These are phyloP conservation scores for Botryotinia calthae DNA, from an alignment of 2,329 filamentous ascomycete genomes.

Conservation along the genomic window DNA sequence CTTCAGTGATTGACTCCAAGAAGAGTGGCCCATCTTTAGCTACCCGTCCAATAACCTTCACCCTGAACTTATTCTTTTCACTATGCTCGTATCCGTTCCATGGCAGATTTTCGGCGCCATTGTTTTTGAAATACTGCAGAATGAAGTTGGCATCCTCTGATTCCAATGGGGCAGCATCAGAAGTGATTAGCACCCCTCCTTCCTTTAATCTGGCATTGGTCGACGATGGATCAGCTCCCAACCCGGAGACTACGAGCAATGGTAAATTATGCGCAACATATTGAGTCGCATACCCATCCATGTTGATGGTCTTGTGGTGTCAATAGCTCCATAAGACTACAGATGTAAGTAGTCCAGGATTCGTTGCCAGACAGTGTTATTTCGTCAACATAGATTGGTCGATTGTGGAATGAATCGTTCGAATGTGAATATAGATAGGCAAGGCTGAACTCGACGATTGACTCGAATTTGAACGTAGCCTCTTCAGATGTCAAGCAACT, in stretches of 20 bases:
- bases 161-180: slow-evolving; percentile 66
- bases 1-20: slow-evolving; percentile 33
- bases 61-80: slow-evolving; percentile 57
- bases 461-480: too few relatives aligned
- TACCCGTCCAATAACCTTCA: slow-evolving; percentile 80
- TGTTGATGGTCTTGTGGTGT: slow-evolving; percentile 40
- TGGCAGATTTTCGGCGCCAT: slow-evolving; percentile 62
- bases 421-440: not conserved
- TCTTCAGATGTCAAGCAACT: not conserved
- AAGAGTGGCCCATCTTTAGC: slow-evolving; percentile 37
- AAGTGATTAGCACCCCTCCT: slow-evolving; percentile 58
- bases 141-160: slow-evolving; percentile 64
- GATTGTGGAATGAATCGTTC: slow-evolving; percentile 9
- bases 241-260: slow-evolving; percentile 76
- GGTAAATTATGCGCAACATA: slow-evolving; percentile 88
- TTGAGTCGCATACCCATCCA: slow-evolving; percentile 77
- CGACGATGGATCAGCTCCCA: slow-evolving; percentile 50
- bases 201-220: slow-evolving; percentile 32
- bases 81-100: slow-evolving; percentile 61
- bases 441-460: not conserved
- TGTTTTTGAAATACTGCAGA: slow-evolving; percentile 61
- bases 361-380: slow-evolving; percentile 15
- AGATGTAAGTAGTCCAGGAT: not conserved
- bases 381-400: slow-evolving; percentile 5
- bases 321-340: slow-evolving; percentile 35